Evolutionary conservation across 192 early-diverging fungal species (phyloP), one percentile per base, ranked within the genome.

Genomic region (Oehlia diaphana): DNA sequence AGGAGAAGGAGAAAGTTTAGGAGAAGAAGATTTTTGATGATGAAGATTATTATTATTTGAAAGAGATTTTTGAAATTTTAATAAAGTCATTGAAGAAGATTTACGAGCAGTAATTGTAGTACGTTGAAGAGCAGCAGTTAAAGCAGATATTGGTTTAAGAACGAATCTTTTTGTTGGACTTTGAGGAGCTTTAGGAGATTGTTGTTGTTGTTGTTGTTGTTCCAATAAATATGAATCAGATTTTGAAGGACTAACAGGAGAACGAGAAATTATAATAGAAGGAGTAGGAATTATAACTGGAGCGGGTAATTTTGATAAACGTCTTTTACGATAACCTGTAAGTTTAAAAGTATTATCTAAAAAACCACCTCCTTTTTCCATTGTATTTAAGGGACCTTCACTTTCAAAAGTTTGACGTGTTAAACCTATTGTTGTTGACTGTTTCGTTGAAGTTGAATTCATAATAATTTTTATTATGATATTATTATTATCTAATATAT

Each of bases 161-260:
- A 76, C 61, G 44, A 76, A 76, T 63, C 74, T 61, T 63, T 76
- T 76, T 21, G 74, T 76, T 16, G 74, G 74, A 35, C 74, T 76
- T 63, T 28, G 33, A 39, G 74, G 74, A 26, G 62, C 8, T 23
- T 23, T 61, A 3, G 19, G 37, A 12, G 74, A 39, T 9, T 47
- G 31, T 12, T 10, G 31, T 63, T 35, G 33, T 37, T 76, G 23
- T 9, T 47, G 31, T 12, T 10, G 31, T 63, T 35, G 33, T 37
- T 76, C 74, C 14, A 42, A 42, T 42, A 39, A n/a, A 42, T 8
- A 76, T 39, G 26, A 21, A 76, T 76, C 74, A 74, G 53, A 33
- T 19, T 71, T 71, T 37, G 72, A 5, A 9, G 74, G 61, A 63
- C 74, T 61, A 63, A 63, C 61, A 12, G 50, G 74, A 21, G 74